Conservation (phyloP, 139 green algal genomes). For the Desmodesmus armatus region DNA sequence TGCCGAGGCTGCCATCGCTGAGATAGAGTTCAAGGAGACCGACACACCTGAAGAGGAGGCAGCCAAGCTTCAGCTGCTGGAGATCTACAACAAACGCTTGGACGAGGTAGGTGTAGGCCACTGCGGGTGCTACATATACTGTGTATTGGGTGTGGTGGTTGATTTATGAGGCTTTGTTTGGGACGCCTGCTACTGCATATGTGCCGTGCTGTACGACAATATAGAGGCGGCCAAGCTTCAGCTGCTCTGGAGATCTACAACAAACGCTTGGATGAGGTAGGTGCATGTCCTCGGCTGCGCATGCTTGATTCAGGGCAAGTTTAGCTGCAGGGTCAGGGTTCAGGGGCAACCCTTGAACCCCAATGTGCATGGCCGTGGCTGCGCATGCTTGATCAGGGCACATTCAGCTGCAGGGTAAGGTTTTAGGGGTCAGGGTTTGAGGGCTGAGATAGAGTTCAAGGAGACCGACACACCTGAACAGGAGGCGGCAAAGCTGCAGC, state of each 20-base stretch:
- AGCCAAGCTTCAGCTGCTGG: slow-evolving; percentile 82
- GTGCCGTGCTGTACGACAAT: background rate
- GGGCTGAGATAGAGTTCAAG: slow-evolving; percentile 77
- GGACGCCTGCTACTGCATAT: background rate
- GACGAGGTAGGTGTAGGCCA: slow-evolving; percentile 16
- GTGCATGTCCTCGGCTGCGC: no score
- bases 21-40: slow-evolving; percentile 70
- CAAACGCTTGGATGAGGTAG: slow-evolving; percentile 49
- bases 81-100: slow-evolving; percentile 85
- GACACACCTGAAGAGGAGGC: slow-evolving; percentile 70
- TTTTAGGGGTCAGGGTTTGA: no score
- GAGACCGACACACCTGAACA: slow-evolving; percentile 70
- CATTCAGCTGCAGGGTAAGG: no score
- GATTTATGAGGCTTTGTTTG: background rate
- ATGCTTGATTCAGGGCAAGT: no score
- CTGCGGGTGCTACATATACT: background rate
- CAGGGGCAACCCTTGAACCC: no score
- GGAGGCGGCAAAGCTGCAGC: slow-evolving; percentile 72
- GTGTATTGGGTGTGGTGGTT: no score
- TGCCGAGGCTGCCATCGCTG: slow-evolving; percentile 57
- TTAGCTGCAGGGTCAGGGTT: no score
- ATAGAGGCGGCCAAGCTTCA: slow-evolving; percentile 75
- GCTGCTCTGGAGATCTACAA: slow-evolving; percentile 93
- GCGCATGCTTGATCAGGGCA: no score
- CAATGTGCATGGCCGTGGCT: no score